These are phyloP conservation scores for Pleurotus djamor DNA, from an alignment of 768 basidiomycete species.

Conservation along the genomic window DNA sequence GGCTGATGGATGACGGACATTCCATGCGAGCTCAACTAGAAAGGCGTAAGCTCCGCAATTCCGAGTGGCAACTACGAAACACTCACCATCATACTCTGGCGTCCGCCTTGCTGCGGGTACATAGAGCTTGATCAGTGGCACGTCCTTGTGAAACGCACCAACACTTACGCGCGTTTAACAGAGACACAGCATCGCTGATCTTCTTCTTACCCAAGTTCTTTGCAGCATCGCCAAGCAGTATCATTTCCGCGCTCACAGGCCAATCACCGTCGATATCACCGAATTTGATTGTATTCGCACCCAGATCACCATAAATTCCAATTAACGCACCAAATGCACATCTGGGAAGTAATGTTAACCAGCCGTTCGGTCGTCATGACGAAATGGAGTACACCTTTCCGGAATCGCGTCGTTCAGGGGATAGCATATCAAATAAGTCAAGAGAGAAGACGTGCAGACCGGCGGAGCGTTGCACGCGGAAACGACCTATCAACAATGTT, in stretches of 20 bases:
- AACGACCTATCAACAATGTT: background rate
- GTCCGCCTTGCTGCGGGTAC: background rate
- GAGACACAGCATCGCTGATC: background rate
- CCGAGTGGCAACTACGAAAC: background rate
- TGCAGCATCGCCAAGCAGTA: background rate
- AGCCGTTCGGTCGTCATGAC: background rate
- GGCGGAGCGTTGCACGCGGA: background rate
- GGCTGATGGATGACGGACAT: background rate
- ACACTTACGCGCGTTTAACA: conserved; percentile 1
- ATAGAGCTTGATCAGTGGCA: background rate
- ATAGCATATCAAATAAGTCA: background rate
- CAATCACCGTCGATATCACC: background rate
- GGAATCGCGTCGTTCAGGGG: background rate
- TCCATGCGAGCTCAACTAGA: background rate
- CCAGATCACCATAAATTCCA: background rate
- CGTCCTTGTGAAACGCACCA: background rate
- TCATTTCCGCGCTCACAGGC: background rate
- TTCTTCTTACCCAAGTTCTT: background rate
- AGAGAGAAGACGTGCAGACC: background rate
- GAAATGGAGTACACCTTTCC: background rate
- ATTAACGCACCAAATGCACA: background rate
- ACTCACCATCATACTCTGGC: background rate
- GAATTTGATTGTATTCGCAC: background rate
- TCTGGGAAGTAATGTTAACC: background rate
- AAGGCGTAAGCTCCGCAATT: background rate